These are phyloP conservation scores for Dryadomyces sulphureus DNA, from an alignment of 2,329 filamentous ascomycete species.

Conservation along the genomic window DNA sequence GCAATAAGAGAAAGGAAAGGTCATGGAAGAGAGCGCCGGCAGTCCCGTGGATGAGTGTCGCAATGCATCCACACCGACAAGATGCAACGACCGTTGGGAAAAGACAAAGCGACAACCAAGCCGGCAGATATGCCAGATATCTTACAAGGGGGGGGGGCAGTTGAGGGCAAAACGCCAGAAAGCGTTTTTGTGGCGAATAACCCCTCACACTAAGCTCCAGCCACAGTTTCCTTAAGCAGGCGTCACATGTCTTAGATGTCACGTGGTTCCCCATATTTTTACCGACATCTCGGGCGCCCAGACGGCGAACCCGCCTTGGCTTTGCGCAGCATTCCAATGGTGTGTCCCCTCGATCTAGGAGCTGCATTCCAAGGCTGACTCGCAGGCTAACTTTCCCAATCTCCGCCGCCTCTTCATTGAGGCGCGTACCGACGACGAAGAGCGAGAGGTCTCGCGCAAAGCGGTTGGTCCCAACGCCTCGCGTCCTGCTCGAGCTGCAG, in stretches of 20 bases:
- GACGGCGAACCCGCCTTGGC: too few relatives aligned
- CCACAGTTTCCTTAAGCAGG: not conserved
- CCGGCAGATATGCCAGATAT: not conserved
- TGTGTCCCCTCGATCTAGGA: not conserved
- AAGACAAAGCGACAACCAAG: not conserved
- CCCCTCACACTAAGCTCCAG: conserved; percentile 2
- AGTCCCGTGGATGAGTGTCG: not conserved
- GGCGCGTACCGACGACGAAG: conserved; percentile 80
- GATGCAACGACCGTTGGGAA: not conserved
- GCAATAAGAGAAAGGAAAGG: not conserved
- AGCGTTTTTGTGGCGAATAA: not conserved
- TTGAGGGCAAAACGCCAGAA: not conserved
- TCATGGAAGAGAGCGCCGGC: not conserved
- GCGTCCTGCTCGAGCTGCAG: too few relatives aligned
- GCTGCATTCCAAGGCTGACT: not conserved
- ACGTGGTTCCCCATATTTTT: not conserved
- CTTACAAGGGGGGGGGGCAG: not conserved
- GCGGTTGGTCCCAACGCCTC: too few relatives aligned
- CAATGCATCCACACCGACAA: not conserved
- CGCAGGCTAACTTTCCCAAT: conserved; percentile 73
- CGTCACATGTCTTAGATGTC: not conserved
- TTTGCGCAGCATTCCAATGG: too few relatives aligned
- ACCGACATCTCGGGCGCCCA: too few relatives aligned
- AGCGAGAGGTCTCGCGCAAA: conserved; percentile 84
- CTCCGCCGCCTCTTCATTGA: conserved; percentile 93